Percentiles rank a stretch among this genome's conserved stretches.
Conservation (phyloP, 208 protist species). For the Leishmania martiniquensis region DNA sequence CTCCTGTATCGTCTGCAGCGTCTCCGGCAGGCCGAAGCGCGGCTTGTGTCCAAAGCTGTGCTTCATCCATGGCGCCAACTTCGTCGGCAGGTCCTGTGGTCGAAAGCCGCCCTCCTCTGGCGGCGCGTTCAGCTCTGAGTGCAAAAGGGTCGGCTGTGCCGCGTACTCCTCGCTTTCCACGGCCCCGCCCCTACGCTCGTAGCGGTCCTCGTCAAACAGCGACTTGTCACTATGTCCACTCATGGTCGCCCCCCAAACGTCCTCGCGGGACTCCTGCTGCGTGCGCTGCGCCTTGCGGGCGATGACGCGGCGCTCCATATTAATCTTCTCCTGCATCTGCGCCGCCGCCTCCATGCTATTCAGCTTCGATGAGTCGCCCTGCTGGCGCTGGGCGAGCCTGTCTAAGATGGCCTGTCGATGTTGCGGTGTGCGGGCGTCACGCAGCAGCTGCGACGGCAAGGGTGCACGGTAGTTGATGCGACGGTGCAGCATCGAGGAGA, state of each 20-base stretch:
- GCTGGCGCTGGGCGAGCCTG: constrained; percentile 56
- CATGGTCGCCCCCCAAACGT: constrained; percentile 3
- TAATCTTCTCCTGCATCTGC: constrained; percentile 73
- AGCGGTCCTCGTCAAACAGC: neutral
- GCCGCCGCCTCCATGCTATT: constrained; percentile 84
- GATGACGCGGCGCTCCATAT: constrained; percentile 82
- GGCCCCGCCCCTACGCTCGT: constrained; percentile 1
- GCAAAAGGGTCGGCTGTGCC: constrained; percentile 45
- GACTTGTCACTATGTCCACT: neutral
- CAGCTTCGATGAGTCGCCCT: constrained; percentile 53
- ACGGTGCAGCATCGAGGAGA: constrained; percentile 53
- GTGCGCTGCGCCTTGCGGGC: constrained; percentile 38
- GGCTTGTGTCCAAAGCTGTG: constrained; percentile 73
- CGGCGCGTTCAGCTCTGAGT: constrained; percentile 67
- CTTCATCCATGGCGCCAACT: constrained; percentile 84
- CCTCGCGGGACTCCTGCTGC: constrained; percentile 26
- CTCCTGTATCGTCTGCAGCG: constrained; percentile 62
- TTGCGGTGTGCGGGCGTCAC: constrained; percentile 72
- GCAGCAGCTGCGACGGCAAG: constrained; percentile 82
- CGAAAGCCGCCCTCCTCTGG: constrained; percentile 73
- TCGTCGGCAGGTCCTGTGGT: constrained; percentile 44
- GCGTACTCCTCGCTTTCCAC: constrained; percentile 20
- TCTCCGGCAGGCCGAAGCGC: constrained; percentile 66
- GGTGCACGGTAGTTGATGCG: constrained; percentile 83
- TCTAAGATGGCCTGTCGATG: constrained; percentile 83